phyloP scores from a whole-genome alignment of 1,284 basidiomycete species.

The Leccinum griseonigrum region DNA sequence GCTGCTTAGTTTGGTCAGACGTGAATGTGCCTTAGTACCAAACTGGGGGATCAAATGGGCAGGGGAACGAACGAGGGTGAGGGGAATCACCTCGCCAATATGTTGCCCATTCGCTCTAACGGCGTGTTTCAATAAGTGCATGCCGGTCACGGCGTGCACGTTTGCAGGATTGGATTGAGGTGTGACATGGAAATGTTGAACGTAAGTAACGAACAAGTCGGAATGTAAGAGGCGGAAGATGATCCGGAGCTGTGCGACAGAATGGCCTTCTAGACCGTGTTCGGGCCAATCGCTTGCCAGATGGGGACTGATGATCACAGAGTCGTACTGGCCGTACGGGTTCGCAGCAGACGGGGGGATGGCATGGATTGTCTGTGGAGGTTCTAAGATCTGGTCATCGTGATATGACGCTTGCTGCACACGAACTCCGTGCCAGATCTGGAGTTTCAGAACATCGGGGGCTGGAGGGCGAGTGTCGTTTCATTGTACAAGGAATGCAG shows the following conservation, averaged over 20 bases:
- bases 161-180: background rate
- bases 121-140: background rate
- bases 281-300: background rate
- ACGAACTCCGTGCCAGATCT: conserved; percentile 3
- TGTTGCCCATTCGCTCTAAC: background rate
- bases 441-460: background rate
- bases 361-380: background rate
- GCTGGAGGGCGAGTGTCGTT: background rate
- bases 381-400: background rate
- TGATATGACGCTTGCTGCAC: conserved; percentile 3
- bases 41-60: background rate
- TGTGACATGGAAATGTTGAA: background rate
- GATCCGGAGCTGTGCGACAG: background rate
- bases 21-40: background rate
- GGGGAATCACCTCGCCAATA: background rate
- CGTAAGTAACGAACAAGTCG: background rate
- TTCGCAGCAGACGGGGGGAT: background rate
- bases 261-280: background rate
- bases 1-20: background rate
- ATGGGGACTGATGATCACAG: background rate
- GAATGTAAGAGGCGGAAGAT: background rate
- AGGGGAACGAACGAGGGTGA: background rate
- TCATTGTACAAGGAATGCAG: background rate
- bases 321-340: background rate
- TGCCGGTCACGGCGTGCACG: background rate